Base-by-base conservation (phyloP, 495 filamentous ascomycete species). In the Parachaetomium inaequale region DNA sequence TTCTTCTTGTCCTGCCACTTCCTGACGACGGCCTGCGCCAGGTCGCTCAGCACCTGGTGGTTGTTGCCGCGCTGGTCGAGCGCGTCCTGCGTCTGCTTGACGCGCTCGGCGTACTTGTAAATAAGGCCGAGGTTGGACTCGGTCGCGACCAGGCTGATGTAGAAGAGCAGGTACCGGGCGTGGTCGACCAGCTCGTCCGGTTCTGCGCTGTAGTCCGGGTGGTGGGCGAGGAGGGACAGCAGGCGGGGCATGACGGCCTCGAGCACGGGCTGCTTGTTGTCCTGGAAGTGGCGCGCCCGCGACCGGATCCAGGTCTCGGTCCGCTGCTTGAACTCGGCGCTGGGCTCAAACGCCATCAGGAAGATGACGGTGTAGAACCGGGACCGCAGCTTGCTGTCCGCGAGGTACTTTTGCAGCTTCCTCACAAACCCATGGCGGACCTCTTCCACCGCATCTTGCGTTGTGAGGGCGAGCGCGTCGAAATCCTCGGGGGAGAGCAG, bases 341-440 rank as follows among this genome's bases (percentile, higher is more conserved):
- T 80, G 4, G 94, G 94, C 75, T 99, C 94, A 66, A 92, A 96
- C 2, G 94, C 93, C 60, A 92, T 85, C 32, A 98, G 76, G 76
- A 95, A 98, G 6, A 93, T 81, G 46, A 96, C 85, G 7, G 88
- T 88, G 70, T 95, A 95, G 82, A 91, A 99, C 7, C 95, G 84
- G 14, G 81, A 68, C 2, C 87, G 81, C 8, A 99, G 82, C 63
- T 84, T 85, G 36, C 78, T 76, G 23, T 85, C 81, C 4, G 84
- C 86, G 3, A 93, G 82, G 67, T 92, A 90, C 75, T 96, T 97
- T 71, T 94, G 93, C 29, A 99, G 78, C 60, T 91, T 88, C 65
- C 84, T 84, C 50, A 95, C 76, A 62, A 97, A 98, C 0, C 82
- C 86, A 51, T 79, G 81, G 31, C 94, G 86, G 45, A 98, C 90